phyloP scores from a whole-genome alignment of 768 basidiomycete species.

The Hericium erinaceus region DNA sequence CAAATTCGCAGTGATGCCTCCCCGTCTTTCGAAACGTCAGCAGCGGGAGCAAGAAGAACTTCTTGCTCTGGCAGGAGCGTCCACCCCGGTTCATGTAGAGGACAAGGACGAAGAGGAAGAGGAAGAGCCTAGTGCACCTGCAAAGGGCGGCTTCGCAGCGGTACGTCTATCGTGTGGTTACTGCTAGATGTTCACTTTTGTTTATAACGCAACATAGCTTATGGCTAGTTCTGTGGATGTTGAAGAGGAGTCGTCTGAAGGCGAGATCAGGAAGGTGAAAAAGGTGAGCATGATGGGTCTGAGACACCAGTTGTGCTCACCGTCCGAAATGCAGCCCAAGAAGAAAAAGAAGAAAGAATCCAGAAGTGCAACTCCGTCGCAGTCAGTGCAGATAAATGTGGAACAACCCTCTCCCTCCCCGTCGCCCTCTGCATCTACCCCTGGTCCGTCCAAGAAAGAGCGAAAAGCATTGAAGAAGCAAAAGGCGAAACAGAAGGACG shows the following conservation, averaged over 20 bases:
- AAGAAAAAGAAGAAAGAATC: conserved; percentile 31
- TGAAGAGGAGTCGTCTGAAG: neutral
- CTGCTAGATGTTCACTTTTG: neutral
- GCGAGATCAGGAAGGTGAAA: conserved; percentile 12
- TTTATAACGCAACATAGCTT: conserved; percentile 5
- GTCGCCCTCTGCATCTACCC: conserved; percentile 5
- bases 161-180: conserved; percentile 4
- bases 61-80: conserved; percentile 36
- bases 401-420: conserved; percentile 1
- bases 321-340: conserved; percentile 20
- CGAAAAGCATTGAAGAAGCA: conserved; percentile 52
- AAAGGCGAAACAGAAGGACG: conserved; percentile 50
- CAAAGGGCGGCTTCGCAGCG: conserved; percentile 11
- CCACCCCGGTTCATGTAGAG: conserved; percentile 25
- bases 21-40: conserved; percentile 75
- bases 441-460: conserved; percentile 30
- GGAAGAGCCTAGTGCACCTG: neutral
- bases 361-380: neutral
- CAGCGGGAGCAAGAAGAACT: conserved; percentile 82
- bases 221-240: neutral
- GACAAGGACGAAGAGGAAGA: conserved; percentile 15
- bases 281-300: conserved; percentile 15
- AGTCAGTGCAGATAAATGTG: neutral
- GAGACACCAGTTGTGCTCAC: conserved; percentile 14
- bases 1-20: conserved; percentile 40